Evolutionary conservation across 495 filamentous ascomycete genomes (phyloP).

Genomic region (Penicillium dipodomyicola): DNA sequence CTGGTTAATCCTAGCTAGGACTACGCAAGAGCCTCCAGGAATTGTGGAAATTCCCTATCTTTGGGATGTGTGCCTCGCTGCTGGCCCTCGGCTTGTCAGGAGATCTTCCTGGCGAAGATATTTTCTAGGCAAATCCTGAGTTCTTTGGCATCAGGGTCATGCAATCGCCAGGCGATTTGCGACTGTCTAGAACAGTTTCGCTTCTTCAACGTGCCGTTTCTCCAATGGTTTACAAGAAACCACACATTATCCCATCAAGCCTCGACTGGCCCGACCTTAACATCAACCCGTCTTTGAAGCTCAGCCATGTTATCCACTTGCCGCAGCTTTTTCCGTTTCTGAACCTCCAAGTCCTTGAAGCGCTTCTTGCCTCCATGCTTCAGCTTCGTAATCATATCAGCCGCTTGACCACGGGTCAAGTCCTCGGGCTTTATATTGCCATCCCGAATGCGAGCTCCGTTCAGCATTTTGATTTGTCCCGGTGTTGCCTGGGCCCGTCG

Average conservation of each 20-base stretch:
- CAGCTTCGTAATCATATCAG: slow-evolving; percentile 91
- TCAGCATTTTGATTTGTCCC: slow-evolving; percentile 69
- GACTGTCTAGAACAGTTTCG: too few relatives aligned
- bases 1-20: too few relatives aligned
- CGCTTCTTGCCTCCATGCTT: slow-evolving; percentile 75
- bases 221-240: background rate
- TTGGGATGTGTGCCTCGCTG: too few relatives aligned
- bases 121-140: too few relatives aligned
- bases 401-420: slow-evolving; percentile 77
- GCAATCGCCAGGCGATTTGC: too few relatives aligned
- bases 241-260: slow-evolving; percentile 9
- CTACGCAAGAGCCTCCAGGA: too few relatives aligned
- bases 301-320: slow-evolving; percentile 31
- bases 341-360: slow-evolving; percentile 51
- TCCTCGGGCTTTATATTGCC: slow-evolving; percentile 52
- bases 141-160: too few relatives aligned
- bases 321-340: slow-evolving; percentile 33
- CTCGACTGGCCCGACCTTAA: slow-evolving; percentile 65
- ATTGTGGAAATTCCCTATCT: background rate
- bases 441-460: slow-evolving; percentile 56
- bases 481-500: slow-evolving; percentile 61
- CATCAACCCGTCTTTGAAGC: slow-evolving; percentile 42
- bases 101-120: too few relatives aligned
- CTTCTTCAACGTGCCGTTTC: background rate
- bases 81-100: too few relatives aligned